These are phyloP conservation scores for Phytophthora aleatoria DNA, from an alignment of 352 stramenopile genomes.

Conservation along the genomic window DNA sequence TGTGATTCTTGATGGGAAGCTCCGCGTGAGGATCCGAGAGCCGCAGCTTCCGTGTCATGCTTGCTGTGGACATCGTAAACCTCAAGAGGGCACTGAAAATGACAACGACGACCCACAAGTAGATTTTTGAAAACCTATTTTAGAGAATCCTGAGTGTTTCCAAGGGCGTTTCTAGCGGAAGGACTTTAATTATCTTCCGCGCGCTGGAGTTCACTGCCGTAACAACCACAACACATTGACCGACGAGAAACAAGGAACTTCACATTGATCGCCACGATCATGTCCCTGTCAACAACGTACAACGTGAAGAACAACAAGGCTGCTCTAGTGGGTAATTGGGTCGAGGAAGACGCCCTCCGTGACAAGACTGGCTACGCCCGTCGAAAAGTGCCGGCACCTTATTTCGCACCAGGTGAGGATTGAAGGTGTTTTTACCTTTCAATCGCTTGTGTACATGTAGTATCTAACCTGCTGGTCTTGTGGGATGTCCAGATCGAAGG, in stretches of 20 bases:
- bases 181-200: slow-evolving; percentile 21
- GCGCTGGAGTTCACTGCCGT: background rate
- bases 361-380: slow-evolving; percentile 61
- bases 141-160: slow-evolving; percentile 7
- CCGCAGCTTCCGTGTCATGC: slow-evolving; percentile 26
- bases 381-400: slow-evolving; percentile 48
- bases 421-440: background rate
- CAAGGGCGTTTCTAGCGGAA: slow-evolving; percentile 13
- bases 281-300: slow-evolving; percentile 61
- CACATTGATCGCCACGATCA: background rate
- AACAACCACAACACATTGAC: slow-evolving; percentile 13
- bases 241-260: background rate
- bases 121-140: slow-evolving; percentile 26
- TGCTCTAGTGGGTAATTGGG: slow-evolving; percentile 83
- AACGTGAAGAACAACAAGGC: slow-evolving; percentile 86
- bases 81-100: background rate
- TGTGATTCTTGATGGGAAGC: slow-evolving; percentile 88
- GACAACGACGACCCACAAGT: background rate
- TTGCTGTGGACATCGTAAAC: slow-evolving; percentile 12
- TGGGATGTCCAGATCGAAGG: slow-evolving; percentile 37
- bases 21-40: slow-evolving; percentile 78
- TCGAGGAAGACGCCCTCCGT: slow-evolving; percentile 80
- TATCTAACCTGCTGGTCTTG: slow-evolving; percentile 1
- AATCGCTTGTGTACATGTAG: background rate
- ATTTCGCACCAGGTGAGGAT: slow-evolving; percentile 37